Conservation (phyloP, 2,329 filamentous ascomycete species). For the Ceratocystis eucalypticola region DNA sequence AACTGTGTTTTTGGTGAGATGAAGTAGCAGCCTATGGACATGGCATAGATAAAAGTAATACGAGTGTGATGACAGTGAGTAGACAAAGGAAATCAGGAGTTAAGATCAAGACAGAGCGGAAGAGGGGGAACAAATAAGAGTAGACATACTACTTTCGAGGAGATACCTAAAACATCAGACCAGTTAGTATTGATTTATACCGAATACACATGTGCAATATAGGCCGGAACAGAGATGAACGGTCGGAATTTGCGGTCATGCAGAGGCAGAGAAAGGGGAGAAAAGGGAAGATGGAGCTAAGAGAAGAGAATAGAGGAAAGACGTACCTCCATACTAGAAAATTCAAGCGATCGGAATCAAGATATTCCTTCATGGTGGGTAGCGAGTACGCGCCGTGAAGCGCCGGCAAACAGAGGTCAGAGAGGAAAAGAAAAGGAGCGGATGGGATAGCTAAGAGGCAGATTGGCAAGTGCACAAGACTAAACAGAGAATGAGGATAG, state of each 20-base stretch:
- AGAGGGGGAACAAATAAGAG: not conserved
- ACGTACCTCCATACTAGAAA: conserved; percentile 59
- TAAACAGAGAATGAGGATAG: too few species aligned
- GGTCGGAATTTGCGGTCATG: not conserved
- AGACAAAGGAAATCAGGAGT: not conserved
- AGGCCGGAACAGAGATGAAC: not conserved
- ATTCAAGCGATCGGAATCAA: conserved; percentile 55
- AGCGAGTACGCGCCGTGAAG: conserved; percentile 12
- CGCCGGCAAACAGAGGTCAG: not conserved
- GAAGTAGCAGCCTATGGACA: not conserved
- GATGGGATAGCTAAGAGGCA: not conserved
- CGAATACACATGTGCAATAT: not conserved
- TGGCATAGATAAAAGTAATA: too few species aligned
- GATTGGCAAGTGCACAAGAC: not conserved
- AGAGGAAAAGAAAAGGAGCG: conserved; percentile 5
- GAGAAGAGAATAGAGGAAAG: conserved; percentile 15
- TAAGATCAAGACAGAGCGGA: not conserved
- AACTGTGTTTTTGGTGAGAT: not conserved
- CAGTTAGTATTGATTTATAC: conserved; percentile 16
- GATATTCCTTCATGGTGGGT: conserved; percentile 44
- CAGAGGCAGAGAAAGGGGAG: not conserved
- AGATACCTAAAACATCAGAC: conserved; percentile 36
- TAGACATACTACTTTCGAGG: conserved; percentile 46
- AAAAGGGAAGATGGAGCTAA: conserved; percentile 10
- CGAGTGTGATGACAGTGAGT: too few species aligned